Base-by-base conservation (phyloP, 73 alveolate genomes). In the Diophrys sp. region DNA sequence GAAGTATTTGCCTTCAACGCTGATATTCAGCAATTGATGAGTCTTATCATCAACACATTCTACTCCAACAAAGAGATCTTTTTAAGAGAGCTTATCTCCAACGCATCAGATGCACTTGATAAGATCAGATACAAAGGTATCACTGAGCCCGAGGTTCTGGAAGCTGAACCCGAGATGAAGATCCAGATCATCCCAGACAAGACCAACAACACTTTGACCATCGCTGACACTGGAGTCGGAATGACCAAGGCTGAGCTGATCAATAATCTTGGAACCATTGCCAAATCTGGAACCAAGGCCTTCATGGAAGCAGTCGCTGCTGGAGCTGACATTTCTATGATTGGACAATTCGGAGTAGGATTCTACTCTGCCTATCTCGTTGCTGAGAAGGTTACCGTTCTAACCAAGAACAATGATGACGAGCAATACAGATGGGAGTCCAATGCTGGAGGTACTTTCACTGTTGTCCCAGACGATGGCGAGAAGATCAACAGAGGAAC, bases 321-420 rank as follows among this genome's bases (percentile, higher is more conserved):
- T 54, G 99, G 99, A 28, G 99, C 99, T 23, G 99, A 97, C 90
- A 97, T 97, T 88, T 83, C 97, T 62, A 97, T 97, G 99, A 97
- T 97, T 78, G 99, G 99, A 31, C 98, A 94, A 93, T 97, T 97
- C 83, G 99, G 99, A 72, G 99, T 97, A 87, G 99, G 99, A 73
- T 97, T 97, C 94, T 97, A 97, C 92, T 95, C 99, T 29, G 98
- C 99, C 85, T 97, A 95, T 90, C 93, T 97, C 75, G 99, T 97
- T 23, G 97, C 99, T 54, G 99, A 97, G 79, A 97, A 93, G 91
- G 99, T 95, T 76, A 89, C 91, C 0, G 99, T 96, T 73, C 90
- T 94, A 91, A 82, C 97, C 83, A 93, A 97, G 94, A 78, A 91
- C 76, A 92, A 93, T 77, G 99, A 95, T 68, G 99, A 94, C 78